Evolutionary conservation across 768 basidiomycete species (phyloP), one percentile per base, ranked within the genome.

Genomic region (Tylopilus vinaceipallidus): DNA sequence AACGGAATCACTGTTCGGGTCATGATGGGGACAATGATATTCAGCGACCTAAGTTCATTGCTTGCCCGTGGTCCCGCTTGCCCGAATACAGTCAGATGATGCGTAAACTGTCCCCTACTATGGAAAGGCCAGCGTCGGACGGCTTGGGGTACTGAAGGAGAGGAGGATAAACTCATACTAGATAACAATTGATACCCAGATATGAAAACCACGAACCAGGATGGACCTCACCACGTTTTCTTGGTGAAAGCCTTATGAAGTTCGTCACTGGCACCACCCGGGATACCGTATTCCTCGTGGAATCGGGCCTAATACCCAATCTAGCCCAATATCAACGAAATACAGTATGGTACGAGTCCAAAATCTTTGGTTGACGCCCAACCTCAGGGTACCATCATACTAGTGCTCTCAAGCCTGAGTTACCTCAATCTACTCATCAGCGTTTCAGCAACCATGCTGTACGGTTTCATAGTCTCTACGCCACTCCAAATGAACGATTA

Each of bases 401-500:
- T n/a, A n/a, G n/a, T n/a, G n/a, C n/a, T n/a, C n/a, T n/a, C n/a
- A n/a, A n/a, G n/a, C n/a, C n/a, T n/a, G n/a, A n/a, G n/a, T n/a
- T n/a, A n/a, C n/a, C n/a, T n/a, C n/a, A n/a, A n/a, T n/a, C 40
- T 34, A 29, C 14, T 24, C 30, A 17, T 14, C 9, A 13, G 22
- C 12, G 27, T 12, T 29, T 29, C 6, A 29, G 27, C 32, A 19
- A 24, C 49, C 53, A 50, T 35, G 52, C 49, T 42, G 55, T 39
- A 37, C 40, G 9, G 47, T 45, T 62, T 53, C 49, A 43, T 57
- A 45, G 49, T 41, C 46, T 29, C 56, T 48, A 53, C 53, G 55
- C 55, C 59, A 47, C 49, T 22, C 43, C 50, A 35, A 56, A 64
- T 54, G 60, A 57, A 53, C 50, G n/a, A 60, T 66, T 66, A 68